Conservation (phyloP, 2,329 filamentous ascomycete genomes). For the Plectosphaerella plurivora region DNA sequence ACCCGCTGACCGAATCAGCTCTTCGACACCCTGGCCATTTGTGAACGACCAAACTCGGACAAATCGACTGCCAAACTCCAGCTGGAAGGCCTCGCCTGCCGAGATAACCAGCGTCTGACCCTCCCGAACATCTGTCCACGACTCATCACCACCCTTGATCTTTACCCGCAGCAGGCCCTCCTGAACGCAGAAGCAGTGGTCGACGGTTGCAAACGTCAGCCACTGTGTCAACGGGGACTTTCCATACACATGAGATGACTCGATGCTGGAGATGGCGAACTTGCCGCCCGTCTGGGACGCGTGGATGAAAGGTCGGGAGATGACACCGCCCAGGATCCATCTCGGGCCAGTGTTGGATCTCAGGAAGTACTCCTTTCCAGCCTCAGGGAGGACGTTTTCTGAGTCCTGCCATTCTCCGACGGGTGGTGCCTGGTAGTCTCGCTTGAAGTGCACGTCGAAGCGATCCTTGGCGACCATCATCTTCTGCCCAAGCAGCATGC, state of each 20-base stretch:
- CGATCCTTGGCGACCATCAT: conserved; percentile 50
- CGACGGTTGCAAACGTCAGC: conserved; percentile 39
- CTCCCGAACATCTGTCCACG: conserved; percentile 30
- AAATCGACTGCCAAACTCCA: conserved; percentile 39
- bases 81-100: conserved; percentile 36
- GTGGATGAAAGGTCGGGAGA: conserved; percentile 43
- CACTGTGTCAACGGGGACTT: conserved; percentile 26
- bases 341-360: conserved; percentile 43
- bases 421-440: conserved; percentile 40
- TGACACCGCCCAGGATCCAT: conserved; percentile 38
- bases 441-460: conserved; percentile 51
- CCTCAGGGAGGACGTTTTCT: conserved; percentile 34
- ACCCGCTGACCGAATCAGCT: conserved; percentile 34
- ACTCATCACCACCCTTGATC: conserved; percentile 21
- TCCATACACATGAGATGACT: conserved; percentile 33
- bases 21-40: conserved; percentile 44
- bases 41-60: conserved; percentile 43
- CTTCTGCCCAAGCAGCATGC: conserved; percentile 46
- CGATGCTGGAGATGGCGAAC: conserved; percentile 50
- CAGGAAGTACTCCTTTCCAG: conserved; percentile 42
- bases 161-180: conserved; percentile 40
- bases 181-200: conserved; percentile 46
- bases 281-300: conserved; percentile 40
- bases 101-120: conserved; percentile 46
- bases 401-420: conserved; percentile 33